phyloP scores from a whole-genome alignment of 805 yeast species.

The Monosporozyma aerobia region DNA sequence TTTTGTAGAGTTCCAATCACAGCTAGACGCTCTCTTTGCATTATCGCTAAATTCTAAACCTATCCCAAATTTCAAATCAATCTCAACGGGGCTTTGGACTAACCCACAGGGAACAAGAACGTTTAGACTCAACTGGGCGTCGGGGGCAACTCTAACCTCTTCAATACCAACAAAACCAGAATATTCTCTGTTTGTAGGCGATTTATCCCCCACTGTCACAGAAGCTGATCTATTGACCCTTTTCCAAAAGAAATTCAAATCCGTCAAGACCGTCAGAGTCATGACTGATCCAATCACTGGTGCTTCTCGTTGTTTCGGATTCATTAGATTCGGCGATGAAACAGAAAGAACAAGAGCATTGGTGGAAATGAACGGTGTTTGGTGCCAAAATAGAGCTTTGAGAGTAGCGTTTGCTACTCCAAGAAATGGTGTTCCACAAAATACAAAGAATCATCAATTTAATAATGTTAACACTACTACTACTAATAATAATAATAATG shows the following conservation, averaged over 20 bases:
- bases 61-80: constrained; percentile 41
- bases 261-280: constrained; percentile 71
- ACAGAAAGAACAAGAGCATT: constrained; percentile 60
- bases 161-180: constrained; percentile 69
- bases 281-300: constrained; percentile 82
- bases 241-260: constrained; percentile 55
- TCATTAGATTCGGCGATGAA: constrained; percentile 66
- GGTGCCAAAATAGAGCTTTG: constrained; percentile 71
- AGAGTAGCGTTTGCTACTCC: constrained; percentile 78
- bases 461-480: neutral
- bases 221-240: constrained; percentile 69
- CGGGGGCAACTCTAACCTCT: constrained; percentile 66
- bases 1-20: constrained; percentile 63
- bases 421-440: constrained; percentile 31
- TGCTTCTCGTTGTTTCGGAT: constrained; percentile 70
- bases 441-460: neutral
- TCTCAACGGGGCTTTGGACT: constrained; percentile 16
- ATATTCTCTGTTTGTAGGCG: constrained; percentile 75
- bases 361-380: constrained; percentile 66
- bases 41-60: constrained; percentile 55
- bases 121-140: constrained; percentile 76
- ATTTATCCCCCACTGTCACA: constrained; percentile 65
- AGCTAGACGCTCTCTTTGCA: constrained; percentile 62
- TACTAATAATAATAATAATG: too few relatives aligned
- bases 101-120: constrained; percentile 41